These are phyloP conservation scores for Termitomyces sp. DNA, from an alignment of 768 basidiomycete genomes.

Conservation along the genomic window DNA sequence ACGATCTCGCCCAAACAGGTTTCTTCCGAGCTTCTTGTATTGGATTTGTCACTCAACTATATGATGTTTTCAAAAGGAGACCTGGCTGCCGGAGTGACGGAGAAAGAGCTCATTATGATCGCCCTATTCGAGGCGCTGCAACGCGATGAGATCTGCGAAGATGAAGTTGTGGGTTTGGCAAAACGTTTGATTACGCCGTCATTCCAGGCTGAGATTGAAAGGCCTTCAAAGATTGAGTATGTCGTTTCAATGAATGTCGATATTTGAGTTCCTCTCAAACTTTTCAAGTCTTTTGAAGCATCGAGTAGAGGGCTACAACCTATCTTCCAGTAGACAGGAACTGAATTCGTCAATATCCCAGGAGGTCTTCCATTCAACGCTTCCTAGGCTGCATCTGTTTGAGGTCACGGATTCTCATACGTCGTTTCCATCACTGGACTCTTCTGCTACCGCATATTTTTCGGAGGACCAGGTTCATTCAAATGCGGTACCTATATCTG, in stretches of 20 bases:
- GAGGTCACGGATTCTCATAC: background rate
- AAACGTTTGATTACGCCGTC: background rate
- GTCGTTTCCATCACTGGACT: background rate
- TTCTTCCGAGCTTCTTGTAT: background rate
- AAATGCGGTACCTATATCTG: background rate
- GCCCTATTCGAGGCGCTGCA: background rate
- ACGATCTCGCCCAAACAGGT: background rate
- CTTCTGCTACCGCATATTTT: background rate
- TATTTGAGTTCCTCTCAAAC: background rate
- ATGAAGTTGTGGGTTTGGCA: background rate
- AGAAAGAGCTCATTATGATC: slow-evolving; percentile 1
- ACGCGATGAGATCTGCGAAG: background rate
- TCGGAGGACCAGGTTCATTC: too few species aligned
- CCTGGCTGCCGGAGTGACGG: background rate
- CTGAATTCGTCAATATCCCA: background rate
- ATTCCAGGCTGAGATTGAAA: background rate
- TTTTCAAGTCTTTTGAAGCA: background rate
- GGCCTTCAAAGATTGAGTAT: background rate
- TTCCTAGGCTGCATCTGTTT: too few species aligned
- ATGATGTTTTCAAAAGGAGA: background rate
- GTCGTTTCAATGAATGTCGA: background rate
- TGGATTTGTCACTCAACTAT: slow-evolving; percentile 1
- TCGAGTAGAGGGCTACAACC: background rate
- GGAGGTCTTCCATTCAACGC: background rate
- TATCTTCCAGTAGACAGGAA: too few species aligned